Conservation (phyloP, 2,329 filamentous ascomycete species). For the Aureobasidium sp. region DNA sequence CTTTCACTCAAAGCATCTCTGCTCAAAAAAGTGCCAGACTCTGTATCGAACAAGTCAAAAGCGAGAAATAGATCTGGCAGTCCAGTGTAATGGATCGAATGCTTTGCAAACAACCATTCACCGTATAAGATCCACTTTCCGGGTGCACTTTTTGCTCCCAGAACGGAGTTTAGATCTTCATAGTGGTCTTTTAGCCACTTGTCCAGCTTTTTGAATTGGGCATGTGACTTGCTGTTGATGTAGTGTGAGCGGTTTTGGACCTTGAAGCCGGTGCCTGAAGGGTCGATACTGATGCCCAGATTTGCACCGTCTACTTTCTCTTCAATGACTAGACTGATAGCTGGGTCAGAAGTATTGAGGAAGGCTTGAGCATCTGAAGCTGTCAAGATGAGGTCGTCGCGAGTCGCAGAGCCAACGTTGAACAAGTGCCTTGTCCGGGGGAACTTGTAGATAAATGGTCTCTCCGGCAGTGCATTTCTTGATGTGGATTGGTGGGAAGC, state of each 20-base stretch:
- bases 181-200: conserved; percentile 14
- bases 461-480: background rate
- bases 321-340: conserved; percentile 4
- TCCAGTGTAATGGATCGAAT: conserved; percentile 15
- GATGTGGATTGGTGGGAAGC: background rate
- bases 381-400: conserved; percentile 13
- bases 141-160: background rate
- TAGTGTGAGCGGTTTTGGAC: conserved; percentile 17
- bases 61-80: conserved; percentile 16
- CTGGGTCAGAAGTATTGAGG: background rate
- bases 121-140: conserved; percentile 17
- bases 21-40: conserved; percentile 5
- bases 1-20: background rate
- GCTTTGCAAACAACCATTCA: conserved; percentile 18
- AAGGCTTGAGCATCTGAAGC: background rate
- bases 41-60: conserved; percentile 17
- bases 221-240: conserved; percentile 7
- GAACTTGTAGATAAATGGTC: conserved; percentile 14
- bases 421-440: conserved; percentile 17
- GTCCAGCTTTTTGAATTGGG: conserved; percentile 14
- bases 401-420: conserved; percentile 16
- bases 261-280: background rate
- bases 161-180: background rate
- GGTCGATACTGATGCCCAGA: conserved; percentile 14
- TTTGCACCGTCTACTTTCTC: conserved; percentile 20